These are phyloP conservation scores for Alternaria dauci DNA, from an alignment of 2,329 filamentous ascomycete genomes.

Conservation along the genomic window DNA sequence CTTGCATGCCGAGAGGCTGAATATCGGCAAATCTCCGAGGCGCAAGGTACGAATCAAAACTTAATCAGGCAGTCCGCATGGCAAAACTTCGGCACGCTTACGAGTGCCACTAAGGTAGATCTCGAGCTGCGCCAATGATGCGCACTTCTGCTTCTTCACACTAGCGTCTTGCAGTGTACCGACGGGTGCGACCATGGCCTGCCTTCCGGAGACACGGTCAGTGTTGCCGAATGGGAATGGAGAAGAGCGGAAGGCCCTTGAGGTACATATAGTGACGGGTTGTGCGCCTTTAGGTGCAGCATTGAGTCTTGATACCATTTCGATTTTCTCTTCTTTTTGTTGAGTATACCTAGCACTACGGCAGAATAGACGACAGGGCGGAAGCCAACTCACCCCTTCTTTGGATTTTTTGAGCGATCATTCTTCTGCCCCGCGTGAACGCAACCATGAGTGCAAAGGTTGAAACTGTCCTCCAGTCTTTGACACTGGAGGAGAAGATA, in stretches of 20 bases:
- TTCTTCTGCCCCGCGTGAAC: background rate
- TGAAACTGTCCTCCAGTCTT: constrained; percentile 40
- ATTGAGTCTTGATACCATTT: constrained; percentile 14
- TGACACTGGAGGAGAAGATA: constrained; percentile 49
- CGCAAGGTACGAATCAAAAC: background rate
- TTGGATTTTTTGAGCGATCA: background rate
- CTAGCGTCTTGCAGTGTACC: constrained; percentile 9
- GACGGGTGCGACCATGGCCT: constrained; percentile 5
- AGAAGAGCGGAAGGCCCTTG: background rate
- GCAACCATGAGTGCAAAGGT: constrained; percentile 35
- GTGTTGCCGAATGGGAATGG: constrained; percentile 16
- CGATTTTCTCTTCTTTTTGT: background rate
- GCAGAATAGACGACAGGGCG: constrained; percentile 1
- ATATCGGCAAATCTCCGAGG: constrained; percentile 15
- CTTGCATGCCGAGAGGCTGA: constrained; percentile 8
- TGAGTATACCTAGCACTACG: background rate
- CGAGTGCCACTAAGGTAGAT: constrained; percentile 12
- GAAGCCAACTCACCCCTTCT: background rate
- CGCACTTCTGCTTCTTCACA: constrained; percentile 22
- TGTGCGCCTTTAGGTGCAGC: background rate
- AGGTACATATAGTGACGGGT: constrained; percentile 12
- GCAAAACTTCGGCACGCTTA: constrained; percentile 29
- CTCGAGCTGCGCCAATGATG: constrained; percentile 19
- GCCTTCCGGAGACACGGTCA: constrained; percentile 27
- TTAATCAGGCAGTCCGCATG: constrained; percentile 20